Base-by-base conservation (phyloP, 2,329 filamentous ascomycete species). In the Hymenoscyphus occultus region DNA sequence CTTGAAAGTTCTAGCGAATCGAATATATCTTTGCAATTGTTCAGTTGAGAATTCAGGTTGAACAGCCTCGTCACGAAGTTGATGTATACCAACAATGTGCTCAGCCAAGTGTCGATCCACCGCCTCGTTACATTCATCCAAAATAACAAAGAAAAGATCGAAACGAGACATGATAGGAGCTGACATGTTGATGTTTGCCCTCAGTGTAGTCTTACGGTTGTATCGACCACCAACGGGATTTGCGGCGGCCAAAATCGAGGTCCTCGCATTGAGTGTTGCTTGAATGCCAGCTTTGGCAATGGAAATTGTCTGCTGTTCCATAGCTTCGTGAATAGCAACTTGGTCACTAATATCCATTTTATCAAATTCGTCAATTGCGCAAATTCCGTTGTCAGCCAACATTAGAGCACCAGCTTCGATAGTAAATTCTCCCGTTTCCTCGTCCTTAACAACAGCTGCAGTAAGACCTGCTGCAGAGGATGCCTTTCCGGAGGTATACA, bases 141-240 rank as follows among this genome's bases (percentile, higher is more conserved):
- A 85, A 32, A 99, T 90, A 62, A 99, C 93, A 75, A 99, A 99
- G 84, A 99, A 99, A 10, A 99, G 83, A 81, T 99, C 95, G 78
- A 99, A 99, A 82, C 95, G 91, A 62, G 92, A 97, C 95, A 99
- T 99, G 81, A 99, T 99, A 65, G 95, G 95, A 1, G 95, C 95
- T 32, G 90, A 94, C 91, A 99, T 97, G 80, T 98, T 98, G 79
- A 99, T 94, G 78, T 99, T 99, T 68, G 92, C 88, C 61, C 95
- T 87, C 6, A 99, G 85, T 0, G 95, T 97, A 0, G 91, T 90
- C 81, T 98, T 99, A 73, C 94, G 91, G 80, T 99, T 96, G 80
- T 99, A 96, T n/a, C 95, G 88, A 13, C 95, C 95, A 35, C 92
- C 92, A 4, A 99, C 92, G 0, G 95, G 95, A 77, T 99, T 99